A percentile compares a stretch with the other conserved stretches of the same genome.
These are phyloP conservation scores for Albophoma yamanashiensis DNA, from an alignment of 2,329 filamentous ascomycete genomes.

Conservation along the genomic window DNA sequence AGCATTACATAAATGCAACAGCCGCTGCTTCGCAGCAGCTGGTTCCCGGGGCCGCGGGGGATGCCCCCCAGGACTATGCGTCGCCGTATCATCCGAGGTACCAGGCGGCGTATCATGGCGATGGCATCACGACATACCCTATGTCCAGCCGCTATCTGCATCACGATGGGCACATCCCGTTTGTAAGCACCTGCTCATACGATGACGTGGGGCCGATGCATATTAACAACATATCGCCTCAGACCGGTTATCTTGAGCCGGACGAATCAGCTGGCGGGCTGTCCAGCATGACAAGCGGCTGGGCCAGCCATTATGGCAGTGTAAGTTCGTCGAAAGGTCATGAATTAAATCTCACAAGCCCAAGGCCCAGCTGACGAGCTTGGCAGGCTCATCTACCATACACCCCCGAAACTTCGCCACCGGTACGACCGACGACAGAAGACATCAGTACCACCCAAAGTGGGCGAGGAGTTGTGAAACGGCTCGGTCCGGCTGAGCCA, in stretches of 20 bases:
- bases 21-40: neutral
- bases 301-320: neutral
- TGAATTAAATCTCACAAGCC: neutral
- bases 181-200: neutral
- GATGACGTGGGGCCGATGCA: neutral
- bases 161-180: neutral
- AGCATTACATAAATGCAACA: neutral
- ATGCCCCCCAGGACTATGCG: neutral
- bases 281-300: neutral
- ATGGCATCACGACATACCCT: neutral
- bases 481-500: neutral
- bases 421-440: slow-evolving; percentile 16
- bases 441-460: slow-evolving; percentile 25
- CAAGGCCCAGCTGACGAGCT: neutral
- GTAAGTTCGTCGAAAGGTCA: neutral
- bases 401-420: slow-evolving; percentile 42
- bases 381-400: slow-evolving; percentile 10
- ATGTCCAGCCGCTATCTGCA: neutral
- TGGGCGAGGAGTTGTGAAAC: slow-evolving; percentile 19
- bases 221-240: neutral
- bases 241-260: neutral
- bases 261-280: neutral
- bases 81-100: neutral
- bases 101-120: neutral
- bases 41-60: neutral